Base-by-base conservation (phyloP, 176 grass and related monocot genomes). In the Oryza rufipogon region DNA sequence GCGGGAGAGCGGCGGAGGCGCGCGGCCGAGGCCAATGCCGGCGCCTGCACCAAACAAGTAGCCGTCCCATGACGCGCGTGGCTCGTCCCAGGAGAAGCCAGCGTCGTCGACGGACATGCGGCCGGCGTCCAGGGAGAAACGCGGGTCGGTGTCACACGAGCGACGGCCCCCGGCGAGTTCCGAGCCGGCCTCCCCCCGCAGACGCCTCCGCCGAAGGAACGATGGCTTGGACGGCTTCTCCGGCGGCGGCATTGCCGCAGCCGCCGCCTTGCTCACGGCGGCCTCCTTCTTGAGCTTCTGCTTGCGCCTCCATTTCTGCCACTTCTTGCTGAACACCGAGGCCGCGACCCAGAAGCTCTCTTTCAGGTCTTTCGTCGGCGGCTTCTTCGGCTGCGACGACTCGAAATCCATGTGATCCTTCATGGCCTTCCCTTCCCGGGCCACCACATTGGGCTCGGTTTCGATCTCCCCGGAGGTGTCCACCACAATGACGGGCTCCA, bases 351-450 rank as follows among this genome's bases (percentile, higher is more conserved):
- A 94, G 91, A 99, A 99, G 88, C 88, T 99, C 66, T 96, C 97
- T 81, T 99, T 99, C 12, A 96, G 75, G 84, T 99, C 97, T 85
- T 92, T 94, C 49, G 89, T 54, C 36, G 81, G 83, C 77, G 41
- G 70, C 76, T 88, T 99, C 87, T 86, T 96, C 16, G 81, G 33
- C 19, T 80, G 89, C 42, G 85, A 71, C 19, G 85, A 89, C 64
- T 96, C 97, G 15, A 92, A 91, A 90, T 99, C 97, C 77, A 96
- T 96, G 90, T 96, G 93, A 45, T 99, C 97, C 81, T 96, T 99
- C 93, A 96, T 96, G 42, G 91, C 85, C 88, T 85, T 81, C 0
- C 51, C 44, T 13, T 87, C 81, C 71, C 42, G 52, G 1, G 65
- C 3, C 12, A 23, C 88, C 12, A 17, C 88, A 22, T 48, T 44